phyloP scores from a whole-genome alignment of 2,329 filamentous ascomycete species.

The Spiromastix sp. region DNA sequence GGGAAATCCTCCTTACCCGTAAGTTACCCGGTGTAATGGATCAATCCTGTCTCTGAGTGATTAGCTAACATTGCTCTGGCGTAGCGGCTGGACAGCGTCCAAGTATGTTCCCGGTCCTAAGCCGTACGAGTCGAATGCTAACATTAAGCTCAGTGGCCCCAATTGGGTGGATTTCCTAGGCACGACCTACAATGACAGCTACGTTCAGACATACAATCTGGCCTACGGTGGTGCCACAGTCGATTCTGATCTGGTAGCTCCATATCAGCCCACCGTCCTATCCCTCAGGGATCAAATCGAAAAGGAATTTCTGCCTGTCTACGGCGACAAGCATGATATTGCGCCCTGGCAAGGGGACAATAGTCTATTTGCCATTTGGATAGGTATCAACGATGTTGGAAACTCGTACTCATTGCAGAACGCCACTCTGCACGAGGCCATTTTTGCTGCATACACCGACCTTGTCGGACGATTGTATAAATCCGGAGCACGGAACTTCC shows the following conservation, averaged over 20 bases:
- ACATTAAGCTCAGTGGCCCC: constrained; percentile 27
- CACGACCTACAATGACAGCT: constrained; percentile 32
- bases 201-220: constrained; percentile 39
- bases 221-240: constrained; percentile 31
- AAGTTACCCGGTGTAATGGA: no score
- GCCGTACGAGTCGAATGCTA: neutral
- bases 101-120: constrained; percentile 1
- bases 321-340: constrained; percentile 15
- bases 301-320: constrained; percentile 30
- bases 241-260: constrained; percentile 30
- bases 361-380: constrained; percentile 4
- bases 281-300: constrained; percentile 38
- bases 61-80: neutral
- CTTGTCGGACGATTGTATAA: constrained; percentile 36
- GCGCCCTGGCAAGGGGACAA: neutral
- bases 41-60: no score
- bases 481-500: constrained; percentile 44
- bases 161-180: constrained; percentile 40
- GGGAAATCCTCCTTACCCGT: constrained; percentile 48
- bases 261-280: constrained; percentile 30
- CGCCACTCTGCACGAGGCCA: constrained; percentile 14
- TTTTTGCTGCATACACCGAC: constrained; percentile 34
- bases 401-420: constrained; percentile 15
- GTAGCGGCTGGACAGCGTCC: constrained; percentile 3
- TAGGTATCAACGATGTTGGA: constrained; percentile 5